phyloP scores from a whole-genome alignment of 129 eudicot genomes.

The Flaveria linearis region DNA sequence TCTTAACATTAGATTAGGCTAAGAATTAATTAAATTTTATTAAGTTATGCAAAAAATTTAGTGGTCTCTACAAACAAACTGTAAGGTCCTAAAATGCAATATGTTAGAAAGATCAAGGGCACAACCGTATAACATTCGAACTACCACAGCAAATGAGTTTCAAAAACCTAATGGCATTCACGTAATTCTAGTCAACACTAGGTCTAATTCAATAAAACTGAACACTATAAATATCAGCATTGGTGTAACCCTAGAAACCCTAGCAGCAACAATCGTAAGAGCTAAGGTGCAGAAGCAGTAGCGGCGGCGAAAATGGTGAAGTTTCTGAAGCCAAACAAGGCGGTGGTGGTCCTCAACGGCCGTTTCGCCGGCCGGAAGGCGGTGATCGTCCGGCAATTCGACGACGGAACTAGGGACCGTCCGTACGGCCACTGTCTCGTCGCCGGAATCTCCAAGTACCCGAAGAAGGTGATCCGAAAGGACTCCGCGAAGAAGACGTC shows the following conservation, averaged over 20 bases:
- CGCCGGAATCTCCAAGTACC: conserved; percentile 56
- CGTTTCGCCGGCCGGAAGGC: conserved; percentile 57
- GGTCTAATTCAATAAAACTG: background rate
- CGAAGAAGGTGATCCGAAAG: conserved; percentile 48
- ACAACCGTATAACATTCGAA: background rate
- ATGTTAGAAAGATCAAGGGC: conserved; percentile 1
- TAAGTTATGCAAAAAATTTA: too few species aligned
- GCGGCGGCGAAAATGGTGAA: conserved; percentile 57
- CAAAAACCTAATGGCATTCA: conserved; percentile 23
- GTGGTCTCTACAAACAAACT: background rate
- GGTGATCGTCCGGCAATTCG: conserved; percentile 44
- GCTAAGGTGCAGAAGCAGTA: background rate
- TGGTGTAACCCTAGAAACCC: conserved; percentile 19
- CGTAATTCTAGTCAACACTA: background rate
- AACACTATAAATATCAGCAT: conserved; percentile 1
- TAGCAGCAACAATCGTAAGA: background rate
- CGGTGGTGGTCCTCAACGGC: conserved; percentile 56
- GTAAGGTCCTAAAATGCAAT: background rate
- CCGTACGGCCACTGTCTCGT: conserved; percentile 53
- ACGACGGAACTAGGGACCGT: conserved; percentile 62
- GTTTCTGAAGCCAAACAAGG: conserved; percentile 57
- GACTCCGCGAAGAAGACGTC: conserved; percentile 48
- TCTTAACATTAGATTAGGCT: too few species aligned
- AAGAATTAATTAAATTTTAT: too few species aligned
- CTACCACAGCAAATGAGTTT: background rate